These are phyloP conservation scores for Globisporangium solare DNA, from an alignment of 352 stramenopile species.

Conservation along the genomic window DNA sequence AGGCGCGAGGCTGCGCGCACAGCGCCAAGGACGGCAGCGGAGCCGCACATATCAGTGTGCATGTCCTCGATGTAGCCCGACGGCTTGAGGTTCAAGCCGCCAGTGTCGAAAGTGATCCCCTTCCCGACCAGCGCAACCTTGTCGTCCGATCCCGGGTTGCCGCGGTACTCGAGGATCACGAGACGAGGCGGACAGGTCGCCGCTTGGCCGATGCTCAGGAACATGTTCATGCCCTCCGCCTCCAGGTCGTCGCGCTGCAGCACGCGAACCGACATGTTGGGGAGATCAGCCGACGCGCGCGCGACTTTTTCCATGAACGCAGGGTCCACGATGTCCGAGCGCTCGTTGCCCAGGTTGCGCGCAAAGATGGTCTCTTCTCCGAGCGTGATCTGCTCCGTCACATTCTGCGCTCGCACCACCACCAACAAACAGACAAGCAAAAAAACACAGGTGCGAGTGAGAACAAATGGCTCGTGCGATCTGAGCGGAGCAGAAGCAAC, in stretches of 20 bases:
- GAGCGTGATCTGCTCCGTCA: constrained; percentile 58
- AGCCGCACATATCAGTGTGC: constrained; percentile 92
- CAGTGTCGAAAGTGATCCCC: constrained; percentile 93
- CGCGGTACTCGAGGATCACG: constrained; percentile 79
- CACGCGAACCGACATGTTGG: constrained; percentile 75
- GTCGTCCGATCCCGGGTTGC: constrained; percentile 55
- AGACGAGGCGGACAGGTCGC: constrained; percentile 68
- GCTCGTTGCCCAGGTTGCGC: constrained; percentile 81
- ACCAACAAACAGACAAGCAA: no score
- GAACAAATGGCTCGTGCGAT: neutral
- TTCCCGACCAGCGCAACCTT: constrained; percentile 90
- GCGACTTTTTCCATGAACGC: constrained; percentile 83
- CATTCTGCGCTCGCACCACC: constrained; percentile 20
- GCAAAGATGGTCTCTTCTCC: constrained; percentile 83
- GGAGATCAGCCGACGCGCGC: constrained; percentile 54
- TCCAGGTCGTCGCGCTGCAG: constrained; percentile 76
- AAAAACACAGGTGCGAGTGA: neutral
- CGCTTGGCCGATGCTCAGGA: constrained; percentile 75
- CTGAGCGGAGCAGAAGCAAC: neutral
- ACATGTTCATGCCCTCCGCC: constrained; percentile 83
- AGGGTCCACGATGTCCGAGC: constrained; percentile 68
- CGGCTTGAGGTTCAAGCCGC: constrained; percentile 94
- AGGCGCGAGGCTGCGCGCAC: constrained; percentile 65
- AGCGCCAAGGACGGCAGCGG: constrained; percentile 79
- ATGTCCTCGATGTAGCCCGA: constrained; percentile 90